phyloP scores from a whole-genome alignment of 371 early-diverging fungal species.

The Mucor piriformis region DNA sequence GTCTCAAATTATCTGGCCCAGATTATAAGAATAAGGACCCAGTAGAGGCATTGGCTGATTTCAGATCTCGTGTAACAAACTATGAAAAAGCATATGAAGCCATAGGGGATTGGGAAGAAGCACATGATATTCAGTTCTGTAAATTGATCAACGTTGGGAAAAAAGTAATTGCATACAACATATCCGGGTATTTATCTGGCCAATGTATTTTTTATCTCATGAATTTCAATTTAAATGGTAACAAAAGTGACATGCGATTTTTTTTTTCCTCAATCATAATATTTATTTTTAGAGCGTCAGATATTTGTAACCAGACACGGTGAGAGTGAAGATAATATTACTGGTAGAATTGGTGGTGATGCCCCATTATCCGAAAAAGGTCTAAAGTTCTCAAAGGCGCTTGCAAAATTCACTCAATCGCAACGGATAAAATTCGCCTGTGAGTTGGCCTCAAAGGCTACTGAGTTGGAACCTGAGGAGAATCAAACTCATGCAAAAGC shows the following conservation, averaged over 20 bases:
- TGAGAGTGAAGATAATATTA: constrained; percentile 66
- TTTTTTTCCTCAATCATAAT: no score
- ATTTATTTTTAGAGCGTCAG: constrained; percentile 55
- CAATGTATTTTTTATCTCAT: constrained; percentile 90
- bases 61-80: constrained; percentile 73
- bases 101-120: constrained; percentile 77
- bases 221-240: constrained; percentile 70
- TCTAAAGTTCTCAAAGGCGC: constrained; percentile 63
- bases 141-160: constrained; percentile 85
- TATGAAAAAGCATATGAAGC: constrained; percentile 88
- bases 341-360: constrained; percentile 75
- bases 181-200: constrained; percentile 78
- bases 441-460: constrained; percentile 32
- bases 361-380: constrained; percentile 69
- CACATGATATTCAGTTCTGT: constrained; percentile 74
- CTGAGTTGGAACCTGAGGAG: constrained; percentile 31
- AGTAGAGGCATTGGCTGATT: constrained; percentile 74
- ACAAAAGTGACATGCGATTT: neutral
- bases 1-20: constrained; percentile 81
- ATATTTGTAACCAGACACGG: constrained; percentile 88
- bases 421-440: constrained; percentile 46
- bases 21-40: constrained; percentile 80
- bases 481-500: constrained; percentile 20
- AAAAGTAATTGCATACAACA: constrained; percentile 82
- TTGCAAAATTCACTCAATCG: constrained; percentile 66